phyloP scores from a whole-genome alignment of 495 filamentous ascomycete species.

The Barbatosphaeria neglecta region DNA sequence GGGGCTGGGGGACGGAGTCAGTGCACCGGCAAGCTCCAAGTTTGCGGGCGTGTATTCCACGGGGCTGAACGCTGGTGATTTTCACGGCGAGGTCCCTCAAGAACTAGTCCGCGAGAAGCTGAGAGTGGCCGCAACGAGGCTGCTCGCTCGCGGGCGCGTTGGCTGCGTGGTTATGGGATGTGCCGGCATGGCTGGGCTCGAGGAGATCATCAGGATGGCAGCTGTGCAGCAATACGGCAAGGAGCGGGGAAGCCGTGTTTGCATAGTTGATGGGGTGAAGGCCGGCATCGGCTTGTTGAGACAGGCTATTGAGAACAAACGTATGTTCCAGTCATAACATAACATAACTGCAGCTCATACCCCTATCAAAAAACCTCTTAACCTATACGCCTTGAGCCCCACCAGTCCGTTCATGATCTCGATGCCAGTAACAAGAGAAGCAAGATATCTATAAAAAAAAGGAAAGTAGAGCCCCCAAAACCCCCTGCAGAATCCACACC shows the following conservation, averaged over 20 bases:
- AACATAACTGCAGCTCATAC: background rate
- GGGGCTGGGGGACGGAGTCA: slow-evolving; percentile 26
- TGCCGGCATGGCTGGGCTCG: slow-evolving; percentile 88
- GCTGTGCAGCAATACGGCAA: slow-evolving; percentile 53
- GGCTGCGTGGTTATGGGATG: slow-evolving; percentile 66
- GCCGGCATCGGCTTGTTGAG: slow-evolving; percentile 63
- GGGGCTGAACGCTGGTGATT: slow-evolving; percentile 66
- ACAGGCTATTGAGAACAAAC: slow-evolving; percentile 33
- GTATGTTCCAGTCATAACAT: slow-evolving; percentile 13
- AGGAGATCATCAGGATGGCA: slow-evolving; percentile 61
- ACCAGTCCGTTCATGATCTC: background rate
- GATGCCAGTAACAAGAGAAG: background rate
- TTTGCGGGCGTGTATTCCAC: slow-evolving; percentile 80
- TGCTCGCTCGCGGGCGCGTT: slow-evolving; percentile 47
- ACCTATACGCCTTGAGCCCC: background rate
- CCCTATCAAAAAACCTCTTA: background rate
- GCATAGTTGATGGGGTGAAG: slow-evolving; percentile 75
- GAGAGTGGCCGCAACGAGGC: slow-evolving; percentile 51
- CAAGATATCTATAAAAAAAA: background rate
- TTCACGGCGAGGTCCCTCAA: slow-evolving; percentile 54
- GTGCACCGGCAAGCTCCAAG: slow-evolving; percentile 9
- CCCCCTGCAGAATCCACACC: no score
- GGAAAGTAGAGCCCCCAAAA: no score
- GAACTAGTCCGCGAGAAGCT: slow-evolving; percentile 57
- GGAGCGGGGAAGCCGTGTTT: slow-evolving; percentile 45